phyloP scores from a whole-genome alignment of 192 early-diverging fungal genomes.

The Backusella mclennaniae region DNA sequence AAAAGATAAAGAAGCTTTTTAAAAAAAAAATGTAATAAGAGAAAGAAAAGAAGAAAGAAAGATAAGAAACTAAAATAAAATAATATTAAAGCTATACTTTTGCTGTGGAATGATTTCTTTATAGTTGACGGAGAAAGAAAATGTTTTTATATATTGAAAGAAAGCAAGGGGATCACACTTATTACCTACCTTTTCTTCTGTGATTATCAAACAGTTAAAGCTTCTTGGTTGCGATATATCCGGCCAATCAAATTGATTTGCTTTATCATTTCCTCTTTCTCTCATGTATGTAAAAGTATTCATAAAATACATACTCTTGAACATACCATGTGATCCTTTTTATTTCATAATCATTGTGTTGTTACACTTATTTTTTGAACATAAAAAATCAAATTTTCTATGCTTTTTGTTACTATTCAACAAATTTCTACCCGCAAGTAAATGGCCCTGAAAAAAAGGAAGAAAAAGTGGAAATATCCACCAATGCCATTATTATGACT shows the following conservation, averaged over 20 bases:
- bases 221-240: background rate
- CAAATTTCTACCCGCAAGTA: no score
- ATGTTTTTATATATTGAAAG: background rate
- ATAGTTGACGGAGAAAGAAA: background rate
- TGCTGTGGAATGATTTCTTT: constrained; percentile 2
- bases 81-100: background rate
- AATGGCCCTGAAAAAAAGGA: background rate
- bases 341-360: background rate
- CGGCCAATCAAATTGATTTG: background rate
- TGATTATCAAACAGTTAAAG: background rate
- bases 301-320: background rate
- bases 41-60: background rate
- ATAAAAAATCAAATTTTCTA: no score
- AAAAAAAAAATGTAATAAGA: background rate
- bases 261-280: background rate
- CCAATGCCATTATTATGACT: no score
- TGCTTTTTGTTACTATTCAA: no score
- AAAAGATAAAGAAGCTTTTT: background rate
- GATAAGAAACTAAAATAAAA: background rate
- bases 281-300: no score
- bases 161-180: constrained; percentile 1
- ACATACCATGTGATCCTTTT: background rate
- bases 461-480: background rate
- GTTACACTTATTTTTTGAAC: no score
- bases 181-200: background rate